Evolutionary conservation across 2,329 filamentous ascomycete genomes (phyloP), one percentile per base, ranked within the genome.

Genomic region (Paraconiothyrium brasiliense): DNA sequence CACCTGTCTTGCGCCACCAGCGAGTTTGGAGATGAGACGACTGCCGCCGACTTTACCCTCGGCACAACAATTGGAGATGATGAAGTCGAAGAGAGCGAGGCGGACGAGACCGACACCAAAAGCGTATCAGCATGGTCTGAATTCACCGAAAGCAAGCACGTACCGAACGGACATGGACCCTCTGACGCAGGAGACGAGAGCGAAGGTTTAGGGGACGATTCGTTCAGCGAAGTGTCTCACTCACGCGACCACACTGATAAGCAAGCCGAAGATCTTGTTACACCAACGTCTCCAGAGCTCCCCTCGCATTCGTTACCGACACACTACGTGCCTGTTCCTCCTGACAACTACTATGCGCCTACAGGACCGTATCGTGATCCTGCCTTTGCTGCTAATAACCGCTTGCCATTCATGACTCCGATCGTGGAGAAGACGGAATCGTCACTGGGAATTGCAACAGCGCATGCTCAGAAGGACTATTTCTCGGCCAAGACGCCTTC

Each of bases 351-450:
- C 76, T 89, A 94, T 68, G 88, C 92, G 48, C 90, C 92, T 20
- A 90, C 86, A 59, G 86, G 90, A 51, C 91, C 92, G 61, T 97
- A 91, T 84, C 89, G 93, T 74, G 92, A 97, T 78, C 88, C 92
- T 73, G 86, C 82, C 39, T 86, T 93, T 76, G 85, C 90, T 78
- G 93, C 93, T 62, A 96, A 97, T 73, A 97, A 94, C 79, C 90
- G 94, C 58, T 84, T 98, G 10, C 95, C 94, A 3, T 99, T 98
- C 77, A 98, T 99, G 95, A 99, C 95, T 0, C 95, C 95, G 1
- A 99, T 99, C 67, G 94, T 95, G 1, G 95, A 99, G 78, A 90
- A 93, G 71, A 99, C 95, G 0, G 95, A 99, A 79, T 91, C 90
- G 11, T 97, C 94, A 0, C 81, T 98, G 5, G 90, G 90, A 39